Conservation (phyloP, 192 early-diverging fungal species). For the Entomortierella lignicola region DNA sequence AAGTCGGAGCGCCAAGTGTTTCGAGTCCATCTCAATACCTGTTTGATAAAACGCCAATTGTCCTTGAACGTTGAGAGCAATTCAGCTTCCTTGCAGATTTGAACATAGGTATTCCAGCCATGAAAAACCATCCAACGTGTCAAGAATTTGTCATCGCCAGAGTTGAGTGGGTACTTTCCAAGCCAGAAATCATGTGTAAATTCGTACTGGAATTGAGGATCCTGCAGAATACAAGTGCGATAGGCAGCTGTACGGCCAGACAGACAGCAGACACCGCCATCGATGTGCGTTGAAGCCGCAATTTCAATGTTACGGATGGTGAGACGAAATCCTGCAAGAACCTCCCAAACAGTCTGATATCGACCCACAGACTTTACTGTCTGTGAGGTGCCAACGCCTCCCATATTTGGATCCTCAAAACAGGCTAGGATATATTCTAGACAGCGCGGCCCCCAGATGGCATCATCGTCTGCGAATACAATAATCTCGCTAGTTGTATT, state of each 20-base stretch:
- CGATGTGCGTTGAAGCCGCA: constrained; percentile 78
- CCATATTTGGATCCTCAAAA: constrained; percentile 78
- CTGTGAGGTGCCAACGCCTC: constrained; percentile 77
- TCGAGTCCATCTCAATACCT: constrained; percentile 78
- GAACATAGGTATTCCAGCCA: constrained; percentile 76
- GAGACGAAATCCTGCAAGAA: constrained; percentile 75
- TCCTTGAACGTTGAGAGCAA: constrained; percentile 79
- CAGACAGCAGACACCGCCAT: constrained; percentile 79
- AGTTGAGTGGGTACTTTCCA: constrained; percentile 79
- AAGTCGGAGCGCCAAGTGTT: constrained; percentile 81
- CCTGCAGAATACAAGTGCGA: constrained; percentile 73
- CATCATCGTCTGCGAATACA: constrained; percentile 80
- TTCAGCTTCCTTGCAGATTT: constrained; percentile 75
- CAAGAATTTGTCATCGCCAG: constrained; percentile 81
- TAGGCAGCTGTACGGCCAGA: constrained; percentile 80
- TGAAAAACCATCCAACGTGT: constrained; percentile 80
- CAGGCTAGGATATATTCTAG: constrained; percentile 74
- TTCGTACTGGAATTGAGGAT: constrained; percentile 76
- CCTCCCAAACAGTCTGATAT: constrained; percentile 77
- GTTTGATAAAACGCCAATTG: constrained; percentile 79
- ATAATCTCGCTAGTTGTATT: constrained; percentile 70
- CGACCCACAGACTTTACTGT: constrained; percentile 68
- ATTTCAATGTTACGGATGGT: constrained; percentile 81
- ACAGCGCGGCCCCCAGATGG: constrained; percentile 73
- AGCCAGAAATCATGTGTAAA: constrained; percentile 81